Evolutionary conservation across 2,329 filamentous ascomycete genomes (phyloP).

Genomic region (Talaromyces albobiverticillius): DNA sequence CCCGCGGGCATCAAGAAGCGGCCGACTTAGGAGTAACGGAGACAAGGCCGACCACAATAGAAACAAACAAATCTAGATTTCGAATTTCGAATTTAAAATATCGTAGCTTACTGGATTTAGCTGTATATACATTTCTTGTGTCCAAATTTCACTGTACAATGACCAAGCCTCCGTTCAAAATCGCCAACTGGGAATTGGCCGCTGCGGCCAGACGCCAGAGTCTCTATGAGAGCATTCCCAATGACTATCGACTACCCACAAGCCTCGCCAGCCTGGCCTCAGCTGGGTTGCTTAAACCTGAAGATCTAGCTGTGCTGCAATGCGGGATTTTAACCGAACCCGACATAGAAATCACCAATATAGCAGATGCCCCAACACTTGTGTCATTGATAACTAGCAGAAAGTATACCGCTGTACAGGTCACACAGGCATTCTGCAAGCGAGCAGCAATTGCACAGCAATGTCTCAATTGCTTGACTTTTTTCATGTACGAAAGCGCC

Average conservation of each 20-base stretch:
- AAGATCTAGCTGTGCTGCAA: neutral
- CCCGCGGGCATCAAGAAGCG: neutral
- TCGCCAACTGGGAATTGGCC: neutral
- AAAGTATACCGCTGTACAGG: neutral
- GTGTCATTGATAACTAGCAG: neutral
- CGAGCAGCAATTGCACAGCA: conserved; percentile 27
- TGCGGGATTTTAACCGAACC: neutral
- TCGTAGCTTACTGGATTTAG: neutral
- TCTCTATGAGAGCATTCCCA: neutral
- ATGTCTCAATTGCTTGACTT: neutral
- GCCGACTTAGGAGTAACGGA: neutral
- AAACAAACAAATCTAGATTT: neutral
- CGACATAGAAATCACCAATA: neutral
- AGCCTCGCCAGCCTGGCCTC: neutral
- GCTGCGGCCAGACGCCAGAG: neutral
- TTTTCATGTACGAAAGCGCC: neutral
- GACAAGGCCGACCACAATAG: neutral
- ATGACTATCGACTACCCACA: neutral
- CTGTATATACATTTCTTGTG: neutral
- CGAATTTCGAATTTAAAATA: too few species aligned
- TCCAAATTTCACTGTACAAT: neutral
- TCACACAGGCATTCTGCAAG: conserved; percentile 46
- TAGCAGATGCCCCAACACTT: neutral
- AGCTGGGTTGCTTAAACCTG: neutral
- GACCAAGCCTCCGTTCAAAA: neutral